Base-by-base conservation (phyloP, 495 filamentous ascomycete genomes). In the Friedmanniomyces simplex region DNA sequence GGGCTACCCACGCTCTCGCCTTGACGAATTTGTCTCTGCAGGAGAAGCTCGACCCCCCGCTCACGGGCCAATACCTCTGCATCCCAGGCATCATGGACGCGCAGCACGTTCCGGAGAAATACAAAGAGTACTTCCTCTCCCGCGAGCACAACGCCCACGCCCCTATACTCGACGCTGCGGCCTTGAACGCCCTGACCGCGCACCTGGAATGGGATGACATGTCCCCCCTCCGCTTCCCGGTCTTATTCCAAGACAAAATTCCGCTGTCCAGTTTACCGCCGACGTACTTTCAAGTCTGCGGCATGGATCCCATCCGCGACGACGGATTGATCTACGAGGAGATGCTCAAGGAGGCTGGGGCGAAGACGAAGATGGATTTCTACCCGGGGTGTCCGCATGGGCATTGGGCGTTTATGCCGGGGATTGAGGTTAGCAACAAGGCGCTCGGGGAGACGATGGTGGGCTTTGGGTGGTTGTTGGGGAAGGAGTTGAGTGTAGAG, bases 301-400 rank as follows among this genome's bases (percentile, higher is more conserved):
- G 71, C 4, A 39, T 70, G 55, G 74, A 75, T 58, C 59, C 67
- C 10, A 46, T 73, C 21, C 61, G 74, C 1, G 73, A 75, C 57
- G 74, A 76, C 32, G 73, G 49, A 3, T 24, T 76, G 32, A 57
- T 74, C 0, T 75, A 73, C 55, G 73, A 67, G 41, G 56, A 66
- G 52, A 47, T 66, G 16, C 34, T 75, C 52, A 53, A 57, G 42
- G 58, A 61, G 26, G 58, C 62, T 18, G 58, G 62, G 10, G 61
- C 60, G 0, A 28, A 59, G 21, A 60, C 61, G 24, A 50, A 34
- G 28, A 36, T 63, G n/a, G 32, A 57, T 24, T 52, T 60, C 21
- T 63, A 63, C 28, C 52, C 57, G 2, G 61, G 61, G 8, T 51
- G 43, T 39, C n/a, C n/a, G 26, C 73, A 76, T 64, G 67, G 49